Evolutionary conservation across 2,329 filamentous ascomycete species (phyloP).

Genomic region (Penicillium glabrum): DNA sequence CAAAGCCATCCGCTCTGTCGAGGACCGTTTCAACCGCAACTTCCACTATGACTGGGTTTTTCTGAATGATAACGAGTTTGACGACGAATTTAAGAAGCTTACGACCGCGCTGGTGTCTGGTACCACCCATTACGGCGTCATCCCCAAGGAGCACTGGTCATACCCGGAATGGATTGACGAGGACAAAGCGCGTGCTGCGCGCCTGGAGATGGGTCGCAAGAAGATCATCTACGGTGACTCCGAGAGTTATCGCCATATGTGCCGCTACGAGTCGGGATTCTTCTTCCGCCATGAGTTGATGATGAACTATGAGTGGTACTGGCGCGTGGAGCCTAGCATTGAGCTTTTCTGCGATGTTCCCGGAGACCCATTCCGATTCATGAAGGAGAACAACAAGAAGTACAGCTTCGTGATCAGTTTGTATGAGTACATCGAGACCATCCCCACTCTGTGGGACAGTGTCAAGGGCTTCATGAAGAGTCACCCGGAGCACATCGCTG

Average conservation of each 20-base stretch:
- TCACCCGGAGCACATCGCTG: constrained; percentile 81
- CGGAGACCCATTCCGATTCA: constrained; percentile 95
- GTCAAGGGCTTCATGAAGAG: constrained; percentile 90
- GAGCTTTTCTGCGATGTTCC: constrained; percentile 94
- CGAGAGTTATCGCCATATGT: constrained; percentile 98
- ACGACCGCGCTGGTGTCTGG: constrained; percentile 89
- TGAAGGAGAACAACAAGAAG: constrained; percentile 96
- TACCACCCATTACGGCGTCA: constrained; percentile 85
- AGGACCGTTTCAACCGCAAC: constrained; percentile 96
- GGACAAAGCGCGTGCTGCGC: constrained; percentile 84
- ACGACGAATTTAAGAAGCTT: constrained; percentile 88
- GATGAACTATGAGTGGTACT: constrained; percentile 98
- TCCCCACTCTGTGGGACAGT: constrained; percentile 93
- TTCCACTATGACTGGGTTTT: constrained; percentile 99
- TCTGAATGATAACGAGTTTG: constrained; percentile 92
- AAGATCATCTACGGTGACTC: constrained; percentile 99
- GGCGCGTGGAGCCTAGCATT: constrained; percentile 96
- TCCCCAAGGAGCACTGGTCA: constrained; percentile 92
- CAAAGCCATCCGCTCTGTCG: constrained; percentile 90
- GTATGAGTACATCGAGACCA: constrained; percentile 96
- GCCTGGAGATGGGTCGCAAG: constrained; percentile 87
- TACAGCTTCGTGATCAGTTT: constrained; percentile 96
- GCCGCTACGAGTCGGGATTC: constrained; percentile 97
- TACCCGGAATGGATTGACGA: constrained; percentile 96
- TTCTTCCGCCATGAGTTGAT: constrained; percentile 96